phyloP scores from a whole-genome alignment of 768 basidiomycete species.

The Hypholoma sublateritium region DNA sequence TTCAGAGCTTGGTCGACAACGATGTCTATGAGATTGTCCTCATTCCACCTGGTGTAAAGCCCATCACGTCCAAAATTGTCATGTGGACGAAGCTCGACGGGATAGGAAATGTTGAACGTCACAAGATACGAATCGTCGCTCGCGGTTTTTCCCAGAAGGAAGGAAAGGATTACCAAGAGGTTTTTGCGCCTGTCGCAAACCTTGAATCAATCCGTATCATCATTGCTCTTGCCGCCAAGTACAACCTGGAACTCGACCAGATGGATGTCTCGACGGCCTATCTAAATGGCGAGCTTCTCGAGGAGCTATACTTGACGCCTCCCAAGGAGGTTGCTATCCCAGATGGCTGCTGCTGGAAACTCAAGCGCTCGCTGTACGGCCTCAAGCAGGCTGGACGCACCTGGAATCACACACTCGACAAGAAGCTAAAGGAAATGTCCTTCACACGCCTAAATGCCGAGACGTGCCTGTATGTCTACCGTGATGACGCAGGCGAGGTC shows the following conservation, averaged over 20 bases:
- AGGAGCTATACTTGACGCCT: constrained; percentile 16
- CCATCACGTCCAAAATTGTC: not conserved
- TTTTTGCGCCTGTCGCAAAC: constrained; percentile 17
- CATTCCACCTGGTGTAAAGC: not conserved
- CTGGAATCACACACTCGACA: constrained; percentile 7
- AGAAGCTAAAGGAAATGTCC: constrained; percentile 9
- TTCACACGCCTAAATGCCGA: constrained; percentile 10
- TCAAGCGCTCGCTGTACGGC: constrained; percentile 17
- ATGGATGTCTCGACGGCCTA: constrained; percentile 20
- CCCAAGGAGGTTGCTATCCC: constrained; percentile 10
- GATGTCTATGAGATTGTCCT: not conserved
- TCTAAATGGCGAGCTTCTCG: constrained; percentile 16
- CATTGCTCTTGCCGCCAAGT: constrained; percentile 13
- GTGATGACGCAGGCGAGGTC: not conserved
- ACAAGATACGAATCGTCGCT: not conserved
- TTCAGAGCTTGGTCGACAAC: not conserved
- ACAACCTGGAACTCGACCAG: constrained; percentile 19
- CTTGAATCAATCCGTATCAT: constrained; percentile 16
- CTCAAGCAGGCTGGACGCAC: constrained; percentile 16
- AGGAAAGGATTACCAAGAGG: constrained; percentile 2
- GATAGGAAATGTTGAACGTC: not conserved
- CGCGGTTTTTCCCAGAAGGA: not conserved
- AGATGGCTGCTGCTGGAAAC: constrained; percentile 9
- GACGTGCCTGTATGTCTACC: not conserved
- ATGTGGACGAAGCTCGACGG: not conserved